Base-by-base conservation (phyloP, 768 basidiomycete genomes). In the Russula earlei region DNA sequence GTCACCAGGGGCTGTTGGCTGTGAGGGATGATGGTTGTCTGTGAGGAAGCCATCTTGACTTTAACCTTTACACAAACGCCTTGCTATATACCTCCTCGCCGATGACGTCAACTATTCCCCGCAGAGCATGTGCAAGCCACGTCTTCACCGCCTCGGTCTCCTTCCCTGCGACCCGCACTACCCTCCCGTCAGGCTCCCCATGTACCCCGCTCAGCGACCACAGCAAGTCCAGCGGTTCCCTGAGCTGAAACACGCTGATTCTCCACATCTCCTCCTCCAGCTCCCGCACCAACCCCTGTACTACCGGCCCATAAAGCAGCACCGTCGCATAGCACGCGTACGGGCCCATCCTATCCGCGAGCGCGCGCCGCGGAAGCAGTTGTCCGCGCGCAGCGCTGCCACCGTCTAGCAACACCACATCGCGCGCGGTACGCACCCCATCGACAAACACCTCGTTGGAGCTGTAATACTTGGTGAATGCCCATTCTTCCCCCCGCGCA, bases 291-390 rank as follows among this genome's bases (percentile, higher is more conserved):
- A 84, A 70, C 1, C 64, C 63, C 43, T 72, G 69, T 19, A 83
- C 73, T 53, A 75, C 68, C 0, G 87, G 85, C 4, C 94, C 95
- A 59, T 78, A 80, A 58, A 97, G 76, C 58, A 96, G 74, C 19
- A 95, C 69, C 61, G 83, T 93, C 19, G 91, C 92, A 68, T 95
- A 97, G 69, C 91, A 94, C 8, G 86, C 78, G 66, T 95, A 97
- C 3, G 92, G 91, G 9, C 73, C 74, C 52, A 96, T 75, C 56
- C 77, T 77, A 43, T 84, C 79, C 9, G 67, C 71, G 41, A 91
- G 77, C 5, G 76, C 68, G 33, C 82, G 79, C 49, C 66, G 66
- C 20, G 71, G 70, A 19, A 74, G 65, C 9, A 15, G 4, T 67
- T 59, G 41, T 9, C 52, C 52, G 12, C 44, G 55, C 2, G n/a